Evolutionary conservation across 805 yeast species (phyloP).

Genomic region (Maudiozyma bulderi): DNA sequence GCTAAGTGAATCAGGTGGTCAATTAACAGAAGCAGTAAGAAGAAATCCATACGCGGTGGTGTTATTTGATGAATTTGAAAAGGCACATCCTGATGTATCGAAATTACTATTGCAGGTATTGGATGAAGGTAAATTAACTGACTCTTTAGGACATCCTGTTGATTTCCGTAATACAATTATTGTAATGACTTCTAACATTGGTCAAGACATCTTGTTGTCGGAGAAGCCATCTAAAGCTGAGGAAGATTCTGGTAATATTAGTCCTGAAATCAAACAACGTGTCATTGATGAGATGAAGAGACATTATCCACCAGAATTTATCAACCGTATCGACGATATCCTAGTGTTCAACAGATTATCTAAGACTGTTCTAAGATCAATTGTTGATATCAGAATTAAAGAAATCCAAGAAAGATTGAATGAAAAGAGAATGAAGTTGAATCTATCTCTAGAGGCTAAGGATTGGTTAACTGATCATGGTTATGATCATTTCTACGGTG

Average conservation of each 20-base stretch:
- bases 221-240: slow-evolving; percentile 48
- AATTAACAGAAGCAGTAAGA: slow-evolving; percentile 90
- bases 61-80: slow-evolving; percentile 91
- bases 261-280: slow-evolving; percentile 40
- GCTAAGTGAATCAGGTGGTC: slow-evolving; percentile 89
- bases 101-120: slow-evolving; percentile 83
- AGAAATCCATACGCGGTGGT: slow-evolving; percentile 92
- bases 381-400: slow-evolving; percentile 73
- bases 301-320: slow-evolving; percentile 87
- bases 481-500: slow-evolving; percentile 88
- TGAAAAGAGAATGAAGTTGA: slow-evolving; percentile 64
- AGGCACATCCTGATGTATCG: slow-evolving; percentile 93
- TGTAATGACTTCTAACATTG: slow-evolving; percentile 94
- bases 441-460: slow-evolving; percentile 54
- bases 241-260: slow-evolving; percentile 41
- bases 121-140: slow-evolving; percentile 92
- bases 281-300: slow-evolving; percentile 62
- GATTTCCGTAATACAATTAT: slow-evolving; percentile 92
- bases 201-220: slow-evolving; percentile 75
- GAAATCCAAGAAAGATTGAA: slow-evolving; percentile 73
- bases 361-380: slow-evolving; percentile 59
- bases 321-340: slow-evolving; percentile 91
- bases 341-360: slow-evolving; percentile 86
- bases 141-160: slow-evolving; percentile 87
- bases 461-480: slow-evolving; percentile 76